These are phyloP conservation scores for Colletotrichum sansevieriae DNA, from an alignment of 2,329 filamentous ascomycete species.

Conservation along the genomic window DNA sequence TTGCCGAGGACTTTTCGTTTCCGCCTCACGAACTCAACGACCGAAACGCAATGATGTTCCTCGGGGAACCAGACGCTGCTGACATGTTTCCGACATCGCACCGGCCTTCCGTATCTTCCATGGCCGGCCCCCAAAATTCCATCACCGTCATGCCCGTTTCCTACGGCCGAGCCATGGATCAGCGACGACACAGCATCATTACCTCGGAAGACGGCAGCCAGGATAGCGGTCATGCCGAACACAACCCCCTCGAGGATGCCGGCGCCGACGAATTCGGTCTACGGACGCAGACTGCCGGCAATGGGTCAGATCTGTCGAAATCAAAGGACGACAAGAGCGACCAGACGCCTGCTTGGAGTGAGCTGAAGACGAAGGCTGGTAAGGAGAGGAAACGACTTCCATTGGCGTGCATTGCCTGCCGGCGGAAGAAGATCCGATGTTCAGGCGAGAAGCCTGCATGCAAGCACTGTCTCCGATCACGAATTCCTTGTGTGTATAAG, in stretches of 20 bases:
- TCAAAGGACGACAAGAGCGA: conserved; percentile 70
- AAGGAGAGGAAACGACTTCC: conserved; percentile 96
- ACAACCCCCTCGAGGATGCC: conserved; percentile 65
- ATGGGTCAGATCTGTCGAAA: conserved; percentile 68
- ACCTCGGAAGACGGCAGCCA: conserved; percentile 61
- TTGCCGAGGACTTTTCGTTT: conserved; percentile 65
- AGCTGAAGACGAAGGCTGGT: conserved; percentile 90
- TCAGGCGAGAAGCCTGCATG: conserved; percentile 98
- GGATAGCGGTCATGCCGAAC: conserved; percentile 58
- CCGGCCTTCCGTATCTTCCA: conserved; percentile 52
- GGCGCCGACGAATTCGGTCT: conserved; percentile 72
- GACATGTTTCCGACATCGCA: conserved; percentile 50
- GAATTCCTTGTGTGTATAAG: conserved; percentile 97
- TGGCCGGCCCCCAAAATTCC: conserved; percentile 53
- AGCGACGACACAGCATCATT: conserved; percentile 50
- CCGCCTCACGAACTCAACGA: conserved; percentile 60
- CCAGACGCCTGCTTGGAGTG: conserved; percentile 78
- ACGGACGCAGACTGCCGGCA: conserved; percentile 58
- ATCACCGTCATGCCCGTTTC: conserved; percentile 51
- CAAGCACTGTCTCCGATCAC: conserved; percentile 92
- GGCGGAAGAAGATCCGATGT: conserved; percentile 97
- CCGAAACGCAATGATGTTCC: conserved; percentile 55
- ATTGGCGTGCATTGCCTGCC: conserved; percentile 93
- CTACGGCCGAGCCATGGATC: conserved; percentile 43
- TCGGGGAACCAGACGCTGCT: conserved; percentile 50